Conservation (phyloP, 768 basidiomycete genomes). For the Phanerochaete sordida region DNA sequence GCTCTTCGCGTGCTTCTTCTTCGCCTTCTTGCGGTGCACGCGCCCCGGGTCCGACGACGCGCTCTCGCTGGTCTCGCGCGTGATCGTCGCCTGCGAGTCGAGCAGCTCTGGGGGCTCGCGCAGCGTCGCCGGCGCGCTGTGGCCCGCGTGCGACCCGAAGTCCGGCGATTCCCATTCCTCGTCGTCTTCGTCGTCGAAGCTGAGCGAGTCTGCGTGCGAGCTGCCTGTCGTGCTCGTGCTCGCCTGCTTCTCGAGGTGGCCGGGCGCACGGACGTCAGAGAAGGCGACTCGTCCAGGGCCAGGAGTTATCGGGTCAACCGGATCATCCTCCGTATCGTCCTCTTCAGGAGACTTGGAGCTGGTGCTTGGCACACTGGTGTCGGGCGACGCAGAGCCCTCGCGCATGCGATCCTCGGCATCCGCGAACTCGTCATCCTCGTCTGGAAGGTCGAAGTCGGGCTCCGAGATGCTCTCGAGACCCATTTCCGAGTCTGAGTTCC, state of each 20-base stretch:
- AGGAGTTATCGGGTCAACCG: slow-evolving; percentile 67
- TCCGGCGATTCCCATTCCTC: slow-evolving; percentile 65
- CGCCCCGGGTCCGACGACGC: neutral
- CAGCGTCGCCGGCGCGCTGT: neutral
- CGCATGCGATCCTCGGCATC: slow-evolving; percentile 29
- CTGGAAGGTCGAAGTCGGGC: slow-evolving; percentile 61
- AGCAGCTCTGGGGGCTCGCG: neutral
- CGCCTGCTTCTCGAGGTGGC: slow-evolving; percentile 5
- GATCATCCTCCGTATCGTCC: slow-evolving; percentile 69
- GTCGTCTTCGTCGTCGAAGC: slow-evolving; percentile 43
- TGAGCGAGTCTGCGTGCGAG: slow-evolving; percentile 31
- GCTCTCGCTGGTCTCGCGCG: slow-evolving; percentile 4
- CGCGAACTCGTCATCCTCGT: slow-evolving; percentile 52
- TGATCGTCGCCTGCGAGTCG: slow-evolving; percentile 8
- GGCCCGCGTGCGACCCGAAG: slow-evolving; percentile 12
- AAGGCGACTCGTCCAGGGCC: slow-evolving; percentile 39
- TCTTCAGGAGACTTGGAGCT: slow-evolving; percentile 39
- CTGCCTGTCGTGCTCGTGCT: slow-evolving; percentile 26
- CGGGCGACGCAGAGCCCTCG: slow-evolving; percentile 37
- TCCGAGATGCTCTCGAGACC: slow-evolving; percentile 84
- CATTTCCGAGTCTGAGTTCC: slow-evolving; percentile 75
- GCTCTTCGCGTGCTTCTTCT: slow-evolving; percentile 30
- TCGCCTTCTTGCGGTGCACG: slow-evolving; percentile 6
- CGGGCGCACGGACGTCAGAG: slow-evolving; percentile 16
- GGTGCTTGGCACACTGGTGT: slow-evolving; percentile 20